Evolutionary conservation across 495 filamentous ascomycete species (phyloP).

Genomic region (Penicillium bovifimosum): DNA sequence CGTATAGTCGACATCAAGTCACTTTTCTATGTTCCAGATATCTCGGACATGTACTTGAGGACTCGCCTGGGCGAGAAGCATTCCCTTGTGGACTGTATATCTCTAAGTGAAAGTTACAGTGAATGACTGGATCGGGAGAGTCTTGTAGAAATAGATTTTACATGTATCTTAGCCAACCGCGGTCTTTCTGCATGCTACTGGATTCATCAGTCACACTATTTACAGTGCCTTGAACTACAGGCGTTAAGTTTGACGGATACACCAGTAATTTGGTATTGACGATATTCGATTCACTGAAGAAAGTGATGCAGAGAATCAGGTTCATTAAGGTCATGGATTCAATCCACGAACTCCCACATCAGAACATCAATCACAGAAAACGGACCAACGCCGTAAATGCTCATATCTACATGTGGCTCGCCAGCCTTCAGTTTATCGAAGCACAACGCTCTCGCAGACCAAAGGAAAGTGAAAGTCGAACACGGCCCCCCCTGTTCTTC

Average conservation of each 20-base stretch:
- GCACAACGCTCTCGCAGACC: conserved; percentile 29
- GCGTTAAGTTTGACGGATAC: not conserved
- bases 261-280: no score
- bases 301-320: conserved; percentile 3
- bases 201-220: not conserved
- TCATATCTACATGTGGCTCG: conserved; percentile 45
- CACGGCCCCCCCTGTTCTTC: conserved; percentile 12
- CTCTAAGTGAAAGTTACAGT: no score
- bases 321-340: conserved; percentile 20
- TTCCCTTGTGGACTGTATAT: not conserved
- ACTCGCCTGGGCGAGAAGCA: no score
- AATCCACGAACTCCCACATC: conserved; percentile 13
- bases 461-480: conserved; percentile 23
- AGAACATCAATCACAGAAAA: conserved; percentile 23
- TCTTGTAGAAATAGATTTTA: no score
- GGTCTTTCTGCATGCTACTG: no score
- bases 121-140: no score
- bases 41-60: not conserved
- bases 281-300: no score
- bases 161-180: no score
- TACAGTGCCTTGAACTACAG: not conserved
- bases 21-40: conserved; percentile 15
- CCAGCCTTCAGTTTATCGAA: conserved; percentile 38
- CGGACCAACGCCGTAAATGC: conserved; percentile 40
- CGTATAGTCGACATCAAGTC: conserved; percentile 24